These are phyloP conservation scores for Drechmeria coniospora DNA, from an alignment of 2,329 filamentous ascomycete genomes.

Conservation along the genomic window DNA sequence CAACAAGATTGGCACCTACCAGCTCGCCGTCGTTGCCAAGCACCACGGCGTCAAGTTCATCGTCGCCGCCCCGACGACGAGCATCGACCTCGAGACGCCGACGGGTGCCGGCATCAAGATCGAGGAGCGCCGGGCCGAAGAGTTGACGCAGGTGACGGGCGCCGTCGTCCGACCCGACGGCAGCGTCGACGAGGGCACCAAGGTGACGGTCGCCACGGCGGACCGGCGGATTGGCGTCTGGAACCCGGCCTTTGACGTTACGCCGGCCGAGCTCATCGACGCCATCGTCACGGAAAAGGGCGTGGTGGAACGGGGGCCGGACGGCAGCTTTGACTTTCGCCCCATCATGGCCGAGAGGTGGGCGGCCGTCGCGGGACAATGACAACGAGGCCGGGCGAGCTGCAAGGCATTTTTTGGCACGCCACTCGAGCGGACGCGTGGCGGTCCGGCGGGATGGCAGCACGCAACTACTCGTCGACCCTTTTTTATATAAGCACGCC, in stretches of 20 bases:
- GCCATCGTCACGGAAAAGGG: conserved; percentile 88
- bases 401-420: background rate
- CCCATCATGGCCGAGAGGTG: conserved; percentile 41
- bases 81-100: conserved; percentile 71
- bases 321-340: conserved; percentile 54
- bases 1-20: conserved; percentile 96
- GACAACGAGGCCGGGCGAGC: background rate
- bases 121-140: conserved; percentile 67
- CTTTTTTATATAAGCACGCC: too few relatives aligned
- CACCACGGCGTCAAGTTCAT: conserved; percentile 87
- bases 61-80: conserved; percentile 86
- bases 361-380: conserved; percentile 10
- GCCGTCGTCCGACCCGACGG: conserved; percentile 51
- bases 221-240: conserved; percentile 68
- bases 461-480: too few relatives aligned
- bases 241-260: conserved; percentile 97
- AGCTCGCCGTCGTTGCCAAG: conserved; percentile 75
- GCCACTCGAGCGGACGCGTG: background rate
- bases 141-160: conserved; percentile 75
- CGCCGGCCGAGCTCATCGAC: conserved; percentile 76
- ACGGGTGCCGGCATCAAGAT: conserved; percentile 74
- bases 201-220: conserved; percentile 66
- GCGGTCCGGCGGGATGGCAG: too few relatives aligned
- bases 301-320: conserved; percentile 59
- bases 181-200: conserved; percentile 43